A percentile compares a stretch with the other conserved stretches of the same genome.
Evolutionary conservation across 331 rosid species (phyloP).

Genomic region (Malus hybrid): DNA sequence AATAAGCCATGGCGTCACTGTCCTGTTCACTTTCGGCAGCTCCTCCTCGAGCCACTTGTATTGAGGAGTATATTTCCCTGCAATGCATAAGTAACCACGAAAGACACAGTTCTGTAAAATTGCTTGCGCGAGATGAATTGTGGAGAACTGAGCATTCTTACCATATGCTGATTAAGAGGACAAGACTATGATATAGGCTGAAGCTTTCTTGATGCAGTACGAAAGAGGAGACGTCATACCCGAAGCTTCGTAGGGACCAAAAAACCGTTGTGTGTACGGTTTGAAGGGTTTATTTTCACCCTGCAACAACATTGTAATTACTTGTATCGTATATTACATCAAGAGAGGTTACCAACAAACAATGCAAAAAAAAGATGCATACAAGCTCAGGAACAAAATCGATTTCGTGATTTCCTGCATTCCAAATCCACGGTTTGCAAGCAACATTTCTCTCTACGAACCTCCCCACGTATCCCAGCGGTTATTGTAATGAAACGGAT

Average conservation of each 20-base stretch:
- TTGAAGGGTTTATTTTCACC: constrained; percentile 35
- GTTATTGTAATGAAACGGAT: constrained; percentile 43
- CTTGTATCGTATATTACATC: neutral
- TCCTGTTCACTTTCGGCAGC: constrained; percentile 36
- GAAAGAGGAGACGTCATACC: constrained; percentile 35
- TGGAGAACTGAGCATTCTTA: neutral
- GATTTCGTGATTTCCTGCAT: constrained; percentile 42
- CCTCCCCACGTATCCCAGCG: constrained; percentile 42
- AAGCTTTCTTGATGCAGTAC: constrained; percentile 52
- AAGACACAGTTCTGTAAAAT: no score
- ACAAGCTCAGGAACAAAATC: constrained; percentile 23
- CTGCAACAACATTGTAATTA: constrained; percentile 15
- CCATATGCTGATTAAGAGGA: constrained; percentile 46
- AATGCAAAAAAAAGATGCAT: no score
- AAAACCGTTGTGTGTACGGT: constrained; percentile 30
- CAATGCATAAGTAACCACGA: neutral
- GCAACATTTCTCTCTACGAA: constrained; percentile 44
- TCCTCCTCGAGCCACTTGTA: constrained; percentile 40
- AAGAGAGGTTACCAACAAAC: no score
- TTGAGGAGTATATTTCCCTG: constrained; percentile 48
- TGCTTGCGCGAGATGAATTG: no score
- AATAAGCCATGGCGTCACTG: constrained; percentile 47
- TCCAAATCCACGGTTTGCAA: constrained; percentile 50
- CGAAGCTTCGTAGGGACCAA: constrained; percentile 27
- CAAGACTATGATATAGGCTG: constrained; percentile 39